A percentile compares a stretch with the other conserved stretches of the same genome.
phyloP scores from a whole-genome alignment of 192 early-diverging fungal genomes.

The Podila horticola region DNA sequence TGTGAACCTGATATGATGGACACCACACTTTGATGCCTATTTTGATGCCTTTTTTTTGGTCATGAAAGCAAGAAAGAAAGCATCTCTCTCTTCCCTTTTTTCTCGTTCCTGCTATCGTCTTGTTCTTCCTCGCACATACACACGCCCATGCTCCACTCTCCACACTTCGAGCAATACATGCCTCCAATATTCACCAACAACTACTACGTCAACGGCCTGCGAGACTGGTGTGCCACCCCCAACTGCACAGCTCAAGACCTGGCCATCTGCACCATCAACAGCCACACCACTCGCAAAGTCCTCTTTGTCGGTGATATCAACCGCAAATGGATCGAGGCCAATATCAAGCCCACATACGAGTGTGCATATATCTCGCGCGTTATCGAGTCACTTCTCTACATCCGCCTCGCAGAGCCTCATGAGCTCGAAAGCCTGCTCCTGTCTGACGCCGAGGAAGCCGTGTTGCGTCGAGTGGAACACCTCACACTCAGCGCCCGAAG shows the following conservation, averaged over 20 bases:
- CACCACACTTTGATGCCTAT: background rate
- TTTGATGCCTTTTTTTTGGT: background rate
- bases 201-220: no score
- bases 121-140: background rate
- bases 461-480: background rate
- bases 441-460: background rate
- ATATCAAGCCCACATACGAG: conserved; percentile 1
- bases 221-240: background rate
- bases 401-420: background rate
- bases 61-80: background rate
- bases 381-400: conserved; percentile 11
- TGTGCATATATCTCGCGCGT: background rate
- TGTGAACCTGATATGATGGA: background rate
- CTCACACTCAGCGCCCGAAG: background rate
- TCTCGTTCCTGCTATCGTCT: background rate
- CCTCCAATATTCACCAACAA: no score
- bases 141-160: background rate
- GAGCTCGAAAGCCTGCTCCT: background rate
- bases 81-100: background rate
- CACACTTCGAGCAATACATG: background rate
- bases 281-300: background rate
- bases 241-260: background rate
- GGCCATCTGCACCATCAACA: background rate
- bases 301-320: conserved; percentile 3
- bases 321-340: background rate